Conservation (phyloP, 495 filamentous ascomycete species). For the Cryomyces antarcticus region DNA sequence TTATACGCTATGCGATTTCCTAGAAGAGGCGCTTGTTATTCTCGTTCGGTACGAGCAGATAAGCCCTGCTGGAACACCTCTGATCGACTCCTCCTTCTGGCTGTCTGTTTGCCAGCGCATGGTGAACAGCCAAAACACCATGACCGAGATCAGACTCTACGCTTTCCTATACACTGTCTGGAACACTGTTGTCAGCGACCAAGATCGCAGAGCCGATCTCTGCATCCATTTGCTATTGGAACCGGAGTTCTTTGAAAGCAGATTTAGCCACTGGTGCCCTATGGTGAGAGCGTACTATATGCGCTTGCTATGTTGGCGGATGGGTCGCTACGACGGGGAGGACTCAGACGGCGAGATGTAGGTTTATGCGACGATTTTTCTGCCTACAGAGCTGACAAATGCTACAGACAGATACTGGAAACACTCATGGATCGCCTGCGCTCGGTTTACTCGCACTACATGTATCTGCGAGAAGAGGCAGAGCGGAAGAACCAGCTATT, state of each 20-base stretch:
- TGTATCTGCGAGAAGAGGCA: conserved; percentile 46
- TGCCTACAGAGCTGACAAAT: conserved; percentile 1
- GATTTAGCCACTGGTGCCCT: conserved; percentile 95
- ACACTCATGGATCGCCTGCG: conserved; percentile 48
- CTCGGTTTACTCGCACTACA: conserved; percentile 59
- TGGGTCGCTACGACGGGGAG: conserved; percentile 58
- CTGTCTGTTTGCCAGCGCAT: conserved; percentile 64
- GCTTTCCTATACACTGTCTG: conserved; percentile 71
- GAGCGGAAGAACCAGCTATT: conserved; percentile 31
- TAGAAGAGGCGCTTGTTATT: conserved; percentile 56
- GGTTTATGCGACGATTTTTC: conserved; percentile 17
- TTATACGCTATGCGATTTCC: conserved; percentile 79
- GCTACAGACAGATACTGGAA: conserved; percentile 39
- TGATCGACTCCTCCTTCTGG: conserved; percentile 79
- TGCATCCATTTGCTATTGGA: conserved; percentile 68
- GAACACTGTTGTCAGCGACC: conserved; percentile 48
- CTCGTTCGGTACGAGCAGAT: conserved; percentile 35
- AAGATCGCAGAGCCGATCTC: conserved; percentile 45
- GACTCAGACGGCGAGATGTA: conserved; percentile 49
- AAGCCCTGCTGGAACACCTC: conserved; percentile 17
- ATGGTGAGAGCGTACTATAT: conserved; percentile 96
- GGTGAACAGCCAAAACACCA: conserved; percentile 73
- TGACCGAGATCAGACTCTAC: conserved; percentile 79
- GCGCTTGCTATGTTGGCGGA: conserved; percentile 79
- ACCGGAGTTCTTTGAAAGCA: conserved; percentile 55